Conservation (phyloP, 371 early-diverging fungal species). For the Haplosporangium sp. region DNA sequence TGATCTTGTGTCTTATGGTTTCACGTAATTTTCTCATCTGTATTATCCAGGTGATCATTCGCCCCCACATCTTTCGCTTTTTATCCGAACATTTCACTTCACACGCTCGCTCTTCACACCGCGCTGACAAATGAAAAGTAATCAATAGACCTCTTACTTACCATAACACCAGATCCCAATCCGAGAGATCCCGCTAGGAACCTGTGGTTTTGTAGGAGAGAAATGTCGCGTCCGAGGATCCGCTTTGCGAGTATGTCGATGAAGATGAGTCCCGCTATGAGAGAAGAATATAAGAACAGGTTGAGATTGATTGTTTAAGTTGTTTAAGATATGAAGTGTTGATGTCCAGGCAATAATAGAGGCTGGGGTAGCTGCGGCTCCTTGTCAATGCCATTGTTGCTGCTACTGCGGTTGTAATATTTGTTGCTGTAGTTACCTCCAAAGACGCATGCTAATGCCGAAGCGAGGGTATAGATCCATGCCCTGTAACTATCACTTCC, state of each 20-base stretch:
- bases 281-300: background rate
- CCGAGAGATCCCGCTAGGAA: constrained; percentile 52
- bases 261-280: constrained; percentile 47
- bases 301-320: too few relatives aligned
- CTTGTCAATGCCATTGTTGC: too few relatives aligned
- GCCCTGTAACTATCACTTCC: constrained; percentile 38
- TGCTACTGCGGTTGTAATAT: too few relatives aligned
- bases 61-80: too few relatives aligned
- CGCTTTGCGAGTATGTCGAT: constrained; percentile 41
- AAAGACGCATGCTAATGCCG: constrained; percentile 51
- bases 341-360: too few relatives aligned
- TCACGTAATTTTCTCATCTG: too few relatives aligned
- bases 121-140: too few relatives aligned
- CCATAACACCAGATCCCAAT: constrained; percentile 53
- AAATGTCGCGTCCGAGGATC: constrained; percentile 38
- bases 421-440: constrained; percentile 48
- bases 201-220: constrained; percentile 50
- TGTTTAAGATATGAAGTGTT: background rate
- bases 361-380: too few relatives aligned
- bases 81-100: background rate
- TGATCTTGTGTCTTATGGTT: too few relatives aligned
- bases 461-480: constrained; percentile 49
- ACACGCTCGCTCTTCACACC: background rate
- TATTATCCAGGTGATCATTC: constrained; percentile 4
- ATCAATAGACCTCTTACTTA: too few relatives aligned